These are phyloP conservation scores for Botrytis tulipae DNA, from an alignment of 2,329 filamentous ascomycete species.

Conservation along the genomic window DNA sequence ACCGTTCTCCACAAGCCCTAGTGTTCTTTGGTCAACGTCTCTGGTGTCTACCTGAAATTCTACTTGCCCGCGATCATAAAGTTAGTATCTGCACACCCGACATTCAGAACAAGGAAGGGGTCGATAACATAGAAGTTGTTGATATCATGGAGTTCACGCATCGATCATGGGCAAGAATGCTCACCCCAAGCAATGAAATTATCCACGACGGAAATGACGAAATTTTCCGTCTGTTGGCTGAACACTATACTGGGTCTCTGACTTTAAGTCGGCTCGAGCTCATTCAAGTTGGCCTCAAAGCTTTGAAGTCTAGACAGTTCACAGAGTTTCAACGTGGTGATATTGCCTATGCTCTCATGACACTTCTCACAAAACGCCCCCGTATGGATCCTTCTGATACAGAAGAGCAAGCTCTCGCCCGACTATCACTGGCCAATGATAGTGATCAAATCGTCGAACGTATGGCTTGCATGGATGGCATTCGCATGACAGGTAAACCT, in stretches of 20 bases:
- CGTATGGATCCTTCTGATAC: slow-evolving; percentile 33
- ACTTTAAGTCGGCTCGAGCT: slow-evolving; percentile 18
- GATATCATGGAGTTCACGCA: slow-evolving; percentile 23
- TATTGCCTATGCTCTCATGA: slow-evolving; percentile 40
- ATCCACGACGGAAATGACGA: slow-evolving; percentile 19
- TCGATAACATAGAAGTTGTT: slow-evolving; percentile 18
- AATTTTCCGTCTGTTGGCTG: slow-evolving; percentile 19
- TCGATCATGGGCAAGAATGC: slow-evolving; percentile 18
- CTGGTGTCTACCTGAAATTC: slow-evolving; percentile 21
- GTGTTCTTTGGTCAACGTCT: slow-evolving; percentile 21
- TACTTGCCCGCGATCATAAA: slow-evolving; percentile 22
- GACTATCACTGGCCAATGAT: slow-evolving; percentile 39
- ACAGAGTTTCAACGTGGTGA: slow-evolving; percentile 30
- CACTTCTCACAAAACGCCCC: slow-evolving; percentile 35
- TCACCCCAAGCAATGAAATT: neutral
- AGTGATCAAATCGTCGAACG: slow-evolving; percentile 39
- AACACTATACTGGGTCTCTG: slow-evolving; percentile 20
- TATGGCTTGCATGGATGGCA: slow-evolving; percentile 31
- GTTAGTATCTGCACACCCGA: slow-evolving; percentile 14
- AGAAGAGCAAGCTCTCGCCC: slow-evolving; percentile 37
- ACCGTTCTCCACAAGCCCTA: slow-evolving; percentile 2
- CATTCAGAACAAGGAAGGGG: neutral
- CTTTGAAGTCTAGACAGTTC: slow-evolving; percentile 16
- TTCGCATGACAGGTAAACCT: slow-evolving; percentile 4
- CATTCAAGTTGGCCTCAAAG: slow-evolving; percentile 17